Conservation (phyloP, 768 basidiomycete species). For the Kwoniella newhampshirensis region DNA sequence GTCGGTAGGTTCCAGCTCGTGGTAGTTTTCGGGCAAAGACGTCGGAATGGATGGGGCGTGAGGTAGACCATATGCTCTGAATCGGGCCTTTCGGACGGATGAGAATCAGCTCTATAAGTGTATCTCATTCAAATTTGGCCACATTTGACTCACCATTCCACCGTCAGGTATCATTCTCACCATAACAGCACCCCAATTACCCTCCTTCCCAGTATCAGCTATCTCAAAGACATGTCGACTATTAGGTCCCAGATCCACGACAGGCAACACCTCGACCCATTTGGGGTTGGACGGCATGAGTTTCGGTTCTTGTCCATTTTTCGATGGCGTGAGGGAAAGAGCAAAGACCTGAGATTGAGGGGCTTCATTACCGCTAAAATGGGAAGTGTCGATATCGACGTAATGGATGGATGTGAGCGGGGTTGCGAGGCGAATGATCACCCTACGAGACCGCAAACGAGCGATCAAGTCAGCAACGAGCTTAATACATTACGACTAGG, state of each 20-base stretch:
- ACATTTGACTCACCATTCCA: conserved; percentile 70
- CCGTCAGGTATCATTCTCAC: conserved; percentile 96
- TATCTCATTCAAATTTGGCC: neutral
- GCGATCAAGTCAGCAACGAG: too few relatives aligned
- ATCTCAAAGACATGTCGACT: conserved; percentile 87
- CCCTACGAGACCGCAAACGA: conserved; percentile 70
- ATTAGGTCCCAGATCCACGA: conserved; percentile 72
- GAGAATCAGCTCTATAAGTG: conserved; percentile 9
- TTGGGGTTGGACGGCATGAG: conserved; percentile 22
- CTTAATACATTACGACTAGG: too few relatives aligned
- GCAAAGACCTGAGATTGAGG: conserved; percentile 76
- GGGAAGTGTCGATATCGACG: conserved; percentile 91
- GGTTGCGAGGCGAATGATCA: conserved; percentile 82
- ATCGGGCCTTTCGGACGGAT: conserved; percentile 66
- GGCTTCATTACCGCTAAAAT: conserved; percentile 76
- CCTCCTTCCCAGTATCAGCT: conserved; percentile 54
- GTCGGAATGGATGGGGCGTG: conserved; percentile 27
- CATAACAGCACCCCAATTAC: conserved; percentile 59
- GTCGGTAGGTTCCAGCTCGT: conserved; percentile 61
- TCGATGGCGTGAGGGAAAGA: conserved; percentile 12
- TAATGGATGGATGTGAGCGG: conserved; percentile 66
- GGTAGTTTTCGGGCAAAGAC: conserved; percentile 7
- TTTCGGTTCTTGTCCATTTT: conserved; percentile 4
- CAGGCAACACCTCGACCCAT: conserved; percentile 79
- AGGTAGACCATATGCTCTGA: conserved; percentile 75